Conservation (phyloP, 139 green algal species). For the Chlamydomonas sphaeroides region DNA sequence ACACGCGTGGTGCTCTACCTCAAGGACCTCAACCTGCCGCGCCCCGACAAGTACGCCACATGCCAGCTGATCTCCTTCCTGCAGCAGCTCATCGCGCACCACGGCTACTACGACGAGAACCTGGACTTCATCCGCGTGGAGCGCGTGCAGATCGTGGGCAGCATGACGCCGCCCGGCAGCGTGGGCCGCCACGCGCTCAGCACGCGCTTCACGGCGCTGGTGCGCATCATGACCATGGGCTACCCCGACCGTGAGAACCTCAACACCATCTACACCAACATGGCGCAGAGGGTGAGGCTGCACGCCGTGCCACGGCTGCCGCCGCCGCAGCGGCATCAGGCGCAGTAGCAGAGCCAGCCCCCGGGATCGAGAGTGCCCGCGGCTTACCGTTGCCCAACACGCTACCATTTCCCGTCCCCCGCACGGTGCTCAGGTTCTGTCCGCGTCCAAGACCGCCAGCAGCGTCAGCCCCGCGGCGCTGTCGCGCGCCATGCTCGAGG, state of each 20-base stretch:
- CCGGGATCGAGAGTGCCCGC: no score
- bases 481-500: slow-evolving; percentile 66
- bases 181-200: slow-evolving; percentile 70
- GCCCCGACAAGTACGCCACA: slow-evolving; percentile 87
- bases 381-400: no score
- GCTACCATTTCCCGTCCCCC: no score
- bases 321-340: no score
- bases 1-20: slow-evolving; percentile 77
- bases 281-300: slow-evolving; percentile 25
- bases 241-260: slow-evolving; percentile 63
- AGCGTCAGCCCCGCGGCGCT: slow-evolving; percentile 47
- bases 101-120: slow-evolving; percentile 80
- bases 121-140: slow-evolving; percentile 82
- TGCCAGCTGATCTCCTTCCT: slow-evolving; percentile 80
- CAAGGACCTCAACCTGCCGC: slow-evolving; percentile 72
- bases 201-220: slow-evolving; percentile 71
- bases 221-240: slow-evolving; percentile 63
- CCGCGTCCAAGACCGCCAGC: slow-evolving; percentile 16
- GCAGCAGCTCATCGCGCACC: slow-evolving; percentile 85
- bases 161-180: slow-evolving; percentile 71
- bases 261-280: slow-evolving; percentile 59
- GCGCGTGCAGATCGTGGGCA: slow-evolving; percentile 74
- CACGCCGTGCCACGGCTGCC: no score
- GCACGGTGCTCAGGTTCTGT: slow-evolving; percentile 11
- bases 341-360: no score